Percentiles rank a stretch among this genome's conserved stretches.
These are phyloP conservation scores for Pyrenophora tritici-repentis DNA, from an alignment of 2,329 filamentous ascomycete species.

Conservation along the genomic window DNA sequence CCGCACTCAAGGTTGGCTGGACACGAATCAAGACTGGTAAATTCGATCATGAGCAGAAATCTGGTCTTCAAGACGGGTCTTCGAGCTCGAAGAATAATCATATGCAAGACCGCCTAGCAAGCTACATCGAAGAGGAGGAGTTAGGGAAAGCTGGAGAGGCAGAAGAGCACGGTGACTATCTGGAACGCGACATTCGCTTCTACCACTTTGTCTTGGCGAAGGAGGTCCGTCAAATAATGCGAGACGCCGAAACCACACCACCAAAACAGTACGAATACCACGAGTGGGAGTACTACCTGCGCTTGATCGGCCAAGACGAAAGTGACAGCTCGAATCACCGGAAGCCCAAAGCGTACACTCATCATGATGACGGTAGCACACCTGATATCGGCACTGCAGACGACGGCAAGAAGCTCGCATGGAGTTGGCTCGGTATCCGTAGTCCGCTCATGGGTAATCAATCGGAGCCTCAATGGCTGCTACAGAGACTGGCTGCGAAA, in stretches of 20 bases:
- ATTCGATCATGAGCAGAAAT: slow-evolving; percentile 17
- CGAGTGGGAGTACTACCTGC: slow-evolving; percentile 49
- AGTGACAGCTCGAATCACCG: slow-evolving; percentile 46
- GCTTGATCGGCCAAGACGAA: slow-evolving; percentile 48
- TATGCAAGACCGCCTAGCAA: slow-evolving; percentile 40
- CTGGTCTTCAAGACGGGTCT: slow-evolving; percentile 7
- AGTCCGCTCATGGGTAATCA: slow-evolving; percentile 72
- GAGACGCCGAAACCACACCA: slow-evolving; percentile 48
- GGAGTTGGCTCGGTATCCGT: slow-evolving; percentile 74
- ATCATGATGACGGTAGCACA: slow-evolving; percentile 23
- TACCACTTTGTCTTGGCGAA: slow-evolving; percentile 56
- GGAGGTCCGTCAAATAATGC: slow-evolving; percentile 52
- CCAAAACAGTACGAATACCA: slow-evolving; percentile 47
- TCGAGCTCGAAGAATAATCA: slow-evolving; percentile 18
- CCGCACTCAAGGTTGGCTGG: slow-evolving; percentile 40
- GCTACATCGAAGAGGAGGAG: slow-evolving; percentile 51
- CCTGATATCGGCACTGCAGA: slow-evolving; percentile 42
- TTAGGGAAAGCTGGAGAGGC: slow-evolving; percentile 50
- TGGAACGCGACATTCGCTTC: slow-evolving; percentile 57
- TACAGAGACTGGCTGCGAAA: slow-evolving; percentile 65
- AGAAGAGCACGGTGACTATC: slow-evolving; percentile 48
- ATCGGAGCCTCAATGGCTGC: slow-evolving; percentile 73
- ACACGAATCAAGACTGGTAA: slow-evolving; percentile 32
- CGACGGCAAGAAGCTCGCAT: slow-evolving; percentile 59
- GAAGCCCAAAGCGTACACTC: slow-evolving; percentile 28